A percentile compares a stretch with the other conserved stretches of the same genome.
Evolutionary conservation across 2,329 filamentous ascomycete species (phyloP).

Genomic region (Colletotrichum acutatum): DNA sequence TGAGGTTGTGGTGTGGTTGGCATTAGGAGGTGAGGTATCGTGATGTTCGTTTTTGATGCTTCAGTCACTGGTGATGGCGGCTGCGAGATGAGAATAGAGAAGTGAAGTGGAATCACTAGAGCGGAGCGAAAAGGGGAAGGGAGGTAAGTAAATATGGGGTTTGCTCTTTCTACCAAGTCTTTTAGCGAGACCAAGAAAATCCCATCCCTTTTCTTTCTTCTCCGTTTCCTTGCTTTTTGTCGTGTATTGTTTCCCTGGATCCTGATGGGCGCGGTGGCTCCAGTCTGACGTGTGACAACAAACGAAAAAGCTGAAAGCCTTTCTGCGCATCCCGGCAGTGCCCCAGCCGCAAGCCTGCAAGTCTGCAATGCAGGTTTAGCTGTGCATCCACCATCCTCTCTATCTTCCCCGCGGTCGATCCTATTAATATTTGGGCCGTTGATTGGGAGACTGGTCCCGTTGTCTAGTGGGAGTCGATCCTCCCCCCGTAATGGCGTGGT

Average conservation of each 20-base stretch:
- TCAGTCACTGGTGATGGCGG: neutral
- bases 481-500: neutral
- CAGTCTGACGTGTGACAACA: conserved; percentile 32
- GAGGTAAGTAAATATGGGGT: neutral
- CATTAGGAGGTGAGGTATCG: neutral
- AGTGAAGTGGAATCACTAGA: neutral
- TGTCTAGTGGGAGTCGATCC: conserved; percentile 7
- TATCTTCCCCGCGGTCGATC: neutral
- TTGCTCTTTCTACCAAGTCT: neutral
- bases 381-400: too few relatives aligned
- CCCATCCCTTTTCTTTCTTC: neutral
- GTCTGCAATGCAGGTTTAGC: neutral
- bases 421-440: conserved; percentile 13
- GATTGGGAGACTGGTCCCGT: conserved; percentile 14
- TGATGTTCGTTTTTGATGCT: neutral
- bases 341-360: neutral
- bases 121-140: too few relatives aligned
- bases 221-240: neutral
- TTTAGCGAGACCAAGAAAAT: neutral
- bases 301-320: conserved; percentile 1
- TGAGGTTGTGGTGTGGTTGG: neutral
- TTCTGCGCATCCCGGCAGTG: neutral
- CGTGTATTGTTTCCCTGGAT: conserved; percentile 23
- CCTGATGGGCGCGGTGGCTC: conserved; percentile 12
- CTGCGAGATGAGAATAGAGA: neutral